Base-by-base conservation (phyloP, 495 filamentous ascomycete genomes). In the Arthonia radiata region DNA sequence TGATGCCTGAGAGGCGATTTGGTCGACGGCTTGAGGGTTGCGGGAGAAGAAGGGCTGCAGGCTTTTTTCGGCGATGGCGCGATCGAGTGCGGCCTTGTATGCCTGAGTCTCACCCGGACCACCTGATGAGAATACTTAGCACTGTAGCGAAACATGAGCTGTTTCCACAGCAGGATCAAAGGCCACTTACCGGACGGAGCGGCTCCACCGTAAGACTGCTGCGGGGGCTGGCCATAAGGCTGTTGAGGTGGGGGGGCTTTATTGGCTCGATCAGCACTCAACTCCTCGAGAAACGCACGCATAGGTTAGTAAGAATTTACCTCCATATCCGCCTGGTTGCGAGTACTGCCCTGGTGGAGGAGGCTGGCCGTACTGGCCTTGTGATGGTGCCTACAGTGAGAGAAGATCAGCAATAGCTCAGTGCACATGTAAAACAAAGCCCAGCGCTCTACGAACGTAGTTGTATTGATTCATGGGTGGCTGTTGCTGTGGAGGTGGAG, bases 41-140 rank as follows among this genome's bases (percentile, higher is more conserved):
- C 56, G 57, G 8, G 63, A 60, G 32, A 61, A 67, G 42, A 70
- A 62, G 23, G 23, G 35, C 37, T 64, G 50, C 3, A 72, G 40
- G 10, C 51, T 40, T 39, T 67, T 68, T 42, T 71, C 61, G 31
- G 59, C 60, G 30, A 72, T 57, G 4, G 53, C 54, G 9, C 36
- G 34, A 26, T 62, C 47, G 26, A 71, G 42, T 13, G 60, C 36
- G 27, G 57, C 57, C 32, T 56, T 56, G 39, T 68, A 71, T 0
- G 54, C 50, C 10, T 37, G 46, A 9, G 59, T 35, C 25, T 64
- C 54, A 22, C 57, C 53, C 2, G 55, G 51, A 3, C 52, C 58
- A 32, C 30, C 30, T 26, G 30, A 18, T 32, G 30, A 1, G 30
- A 25, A 12, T 13, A 25, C n/a, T 33, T 19, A 4, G 18, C 17